These are phyloP conservation scores for Neurospora sp. DNA, from an alignment of 2,329 filamentous ascomycete genomes.

Conservation along the genomic window DNA sequence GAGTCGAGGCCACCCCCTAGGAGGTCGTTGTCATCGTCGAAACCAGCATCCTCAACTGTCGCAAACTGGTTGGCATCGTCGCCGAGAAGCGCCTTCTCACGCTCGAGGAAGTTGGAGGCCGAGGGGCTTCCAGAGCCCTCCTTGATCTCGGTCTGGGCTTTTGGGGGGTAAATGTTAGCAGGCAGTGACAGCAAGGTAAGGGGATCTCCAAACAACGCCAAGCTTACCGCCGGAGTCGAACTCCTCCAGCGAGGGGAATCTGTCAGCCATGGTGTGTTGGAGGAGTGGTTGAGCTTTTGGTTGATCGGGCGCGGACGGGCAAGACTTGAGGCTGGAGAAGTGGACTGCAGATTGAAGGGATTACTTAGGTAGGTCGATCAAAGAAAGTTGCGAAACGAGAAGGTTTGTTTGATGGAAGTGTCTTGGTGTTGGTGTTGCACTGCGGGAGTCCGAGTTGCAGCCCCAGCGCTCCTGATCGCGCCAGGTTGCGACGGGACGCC, in stretches of 20 bases:
- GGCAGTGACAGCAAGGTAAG: conserved; percentile 11
- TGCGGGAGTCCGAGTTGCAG: conserved; percentile 4
- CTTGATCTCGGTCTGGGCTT: conserved; percentile 60
- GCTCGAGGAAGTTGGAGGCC: conserved; percentile 76
- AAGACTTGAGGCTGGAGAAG: not conserved
- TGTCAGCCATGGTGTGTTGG: conserved; percentile 55
- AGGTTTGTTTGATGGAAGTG: not conserved
- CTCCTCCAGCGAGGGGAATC: conserved; percentile 71
- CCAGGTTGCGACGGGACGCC: conserved; percentile 12
- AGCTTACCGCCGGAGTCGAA: conserved; percentile 56
- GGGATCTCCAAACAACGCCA: conserved; percentile 3
- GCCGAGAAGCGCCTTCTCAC: conserved; percentile 82
- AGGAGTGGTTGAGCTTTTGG: not conserved
- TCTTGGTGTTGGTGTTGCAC: not conserved
- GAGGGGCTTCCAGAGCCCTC: conserved; percentile 48
- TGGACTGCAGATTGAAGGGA: not conserved
- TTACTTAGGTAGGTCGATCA: not conserved
- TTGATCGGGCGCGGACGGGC: not conserved
- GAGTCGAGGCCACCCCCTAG: conserved; percentile 50
- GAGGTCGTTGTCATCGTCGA: conserved; percentile 63
- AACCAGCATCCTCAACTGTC: conserved; percentile 60
- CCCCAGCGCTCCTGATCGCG: conserved; percentile 8
- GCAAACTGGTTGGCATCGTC: conserved; percentile 90
- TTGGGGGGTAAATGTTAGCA: conserved; percentile 11
- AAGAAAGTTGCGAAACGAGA: not conserved